Evolutionary conservation across 768 basidiomycete species (phyloP), one percentile per base, ranked within the genome.

Genomic region (Pleurotus tuoliensis): DNA sequence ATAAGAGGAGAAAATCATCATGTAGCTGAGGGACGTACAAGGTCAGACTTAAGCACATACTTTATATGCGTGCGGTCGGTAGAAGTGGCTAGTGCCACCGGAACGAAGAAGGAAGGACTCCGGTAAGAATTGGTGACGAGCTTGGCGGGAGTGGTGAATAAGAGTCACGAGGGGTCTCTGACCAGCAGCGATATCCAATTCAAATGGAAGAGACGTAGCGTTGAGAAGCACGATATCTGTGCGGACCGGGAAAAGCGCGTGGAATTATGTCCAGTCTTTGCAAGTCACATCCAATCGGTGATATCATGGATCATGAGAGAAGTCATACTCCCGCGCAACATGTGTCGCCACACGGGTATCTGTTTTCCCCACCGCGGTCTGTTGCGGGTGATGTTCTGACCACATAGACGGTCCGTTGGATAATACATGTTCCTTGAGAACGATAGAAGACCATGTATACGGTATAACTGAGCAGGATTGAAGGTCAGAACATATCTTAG

Each of bases 1-100:
- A 40, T 53, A 52, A 40, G 49, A 39, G 37, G 37, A 53, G 16
- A 39, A 6, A n/a, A 53, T 13, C 51, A 53, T 50, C 11, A n/a
- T n/a, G 27, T 30, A 16, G 22, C 27, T n/a, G 13, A 34, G 27
- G 20, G 27, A 30, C 5, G 15, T 16, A 11, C 37, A n/a, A 15
- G n/a, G 20, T 50, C 15, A 16, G n/a, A 13, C 41, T 22, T 8
- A 22, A 44, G 41, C 11, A 9, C 37, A 20, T 27, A 16, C 25
- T 20, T 48, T 50, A 50, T 41, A 53, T 40, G 20, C 18, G 37
- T 6, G 39, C 11, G 16, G n/a, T 15, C 38, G 13, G 37, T 12
- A 13, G 11, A n/a, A 22, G 24, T 13, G 18, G 3, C 24, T 38
- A 1, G 51, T 7, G n/a, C n/a, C 11, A 22, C 15, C 51, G 51